Base-by-base conservation (phyloP, 208 protist species). In the Vickermania ingenoplastis region DNA sequence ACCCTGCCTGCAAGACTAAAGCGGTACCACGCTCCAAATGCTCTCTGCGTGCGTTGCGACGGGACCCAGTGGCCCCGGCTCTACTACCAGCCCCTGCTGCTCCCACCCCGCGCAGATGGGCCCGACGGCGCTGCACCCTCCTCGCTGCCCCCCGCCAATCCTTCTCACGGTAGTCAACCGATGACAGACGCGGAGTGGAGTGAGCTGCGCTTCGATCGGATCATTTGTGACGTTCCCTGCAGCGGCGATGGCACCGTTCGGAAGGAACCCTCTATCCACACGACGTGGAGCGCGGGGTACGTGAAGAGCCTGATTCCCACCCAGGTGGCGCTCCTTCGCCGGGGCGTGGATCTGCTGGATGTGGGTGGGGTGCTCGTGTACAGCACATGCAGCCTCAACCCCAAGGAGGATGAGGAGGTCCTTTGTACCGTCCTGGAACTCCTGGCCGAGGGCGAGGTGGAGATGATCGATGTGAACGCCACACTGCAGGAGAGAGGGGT, bases 331-430 rank as follows among this genome's bases (percentile, higher is more conserved):
- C 81, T 98, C 31, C 84, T 95, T 25, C 67, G 66, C 26, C 85
- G 89, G 48, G 94, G 86, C 21, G 69, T 97, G 11, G 91, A 97
- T 48, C 62, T 96, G 31, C 74, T 97, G 13, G 65, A 54, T 24
- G 67, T 65, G 25, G 78, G 57, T 36, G 96, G 97, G 29, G 66
- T 91, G 26, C 78, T 98, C 23, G 96, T 98, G 2, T 99, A 99
- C 81, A 97, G 92, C 57, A 98, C 96, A 13, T 99, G 97, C 74
- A 97, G 91, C 53, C 69, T 98, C 52, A 97, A 98, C 63, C 96
- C 96, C 25, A 89, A 97, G 62, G 96, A 99, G 72, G 87, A 98
- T 58, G 97, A 98, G 71, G 93, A 96, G 55, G 94, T 98, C 41
- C 91, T 99, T 5, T 87, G 80, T 41, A 71, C 81, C 1, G 87